Base-by-base conservation (phyloP, 768 basidiomycete species). In the Lactifluus volemus region DNA sequence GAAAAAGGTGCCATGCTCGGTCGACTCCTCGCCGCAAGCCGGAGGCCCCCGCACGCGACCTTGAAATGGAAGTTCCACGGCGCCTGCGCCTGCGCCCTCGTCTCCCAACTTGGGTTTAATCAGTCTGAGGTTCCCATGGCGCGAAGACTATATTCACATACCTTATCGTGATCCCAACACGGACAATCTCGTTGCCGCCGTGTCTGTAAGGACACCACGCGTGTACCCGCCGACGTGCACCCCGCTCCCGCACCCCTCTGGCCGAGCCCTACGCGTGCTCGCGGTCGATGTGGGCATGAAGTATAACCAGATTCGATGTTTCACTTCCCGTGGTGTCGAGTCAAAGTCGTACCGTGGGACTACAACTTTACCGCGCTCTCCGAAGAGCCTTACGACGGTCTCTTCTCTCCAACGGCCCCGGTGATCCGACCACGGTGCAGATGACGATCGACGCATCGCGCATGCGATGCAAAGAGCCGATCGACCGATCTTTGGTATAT, bases 281-380 rank as follows among this genome's bases (percentile, higher is more conserved):
- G 93, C 92, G 5, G 76, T 98, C 60, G 97, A 99, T 71, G 96
- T 98, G 53, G 97, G 97, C n/a, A 98, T 98, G 92, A 99, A 99
- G 75, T 97, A 90, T 78, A 98, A 98, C 74, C 97, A 99, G 74
- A 94, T 98, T 67, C 83, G 97, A 38, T 99, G 97, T 78, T 98
- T 99, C 76, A 84, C 83, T 47, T 79, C 84, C 41, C 88, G 97
- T 38, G 97, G 97, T 52, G 84, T 98, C 39, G 92, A 98, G 73
- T 98, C 71, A 98, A 98, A 75, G 92, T 98, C 55, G 90, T 98
- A 8, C 95, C 97, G 30, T 99, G 96, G 96, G 80, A 98, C 71
- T 91, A 95, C 72, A 89, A 98, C 74, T 92, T 95, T 72, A 76
- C 89, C 30, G 61, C 76, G 19, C 65, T 73, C 32, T 73, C 79